A percentile compares a stretch with the other conserved stretches of the same genome.
Evolutionary conservation across 371 early-diverging fungal genomes (phyloP).

Genomic region (Saksenaea oblongispora): DNA sequence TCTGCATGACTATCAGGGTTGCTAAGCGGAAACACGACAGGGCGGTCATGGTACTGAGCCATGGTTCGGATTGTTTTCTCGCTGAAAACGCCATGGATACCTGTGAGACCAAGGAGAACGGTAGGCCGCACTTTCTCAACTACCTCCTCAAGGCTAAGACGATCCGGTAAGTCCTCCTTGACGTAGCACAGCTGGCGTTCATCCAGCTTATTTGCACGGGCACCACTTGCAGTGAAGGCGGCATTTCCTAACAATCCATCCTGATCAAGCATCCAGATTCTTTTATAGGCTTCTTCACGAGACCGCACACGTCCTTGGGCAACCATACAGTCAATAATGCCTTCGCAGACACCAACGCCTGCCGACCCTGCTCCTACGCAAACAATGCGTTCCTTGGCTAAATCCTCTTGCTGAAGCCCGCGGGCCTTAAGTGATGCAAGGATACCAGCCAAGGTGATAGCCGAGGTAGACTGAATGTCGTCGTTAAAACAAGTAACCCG

Average conservation of each 20-base stretch:
- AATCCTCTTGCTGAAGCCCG: conserved; percentile 37
- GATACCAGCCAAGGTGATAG: conserved; percentile 64
- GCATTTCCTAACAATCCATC: conserved; percentile 54
- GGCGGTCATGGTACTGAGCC: conserved; percentile 61
- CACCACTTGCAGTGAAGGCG: conserved; percentile 25
- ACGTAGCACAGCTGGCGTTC: conserved; percentile 56
- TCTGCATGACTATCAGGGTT: conserved; percentile 69
- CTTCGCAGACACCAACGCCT: conserved; percentile 71
- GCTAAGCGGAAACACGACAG: conserved; percentile 64
- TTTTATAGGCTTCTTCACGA: conserved; percentile 58
- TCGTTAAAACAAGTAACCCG: conserved; percentile 68
- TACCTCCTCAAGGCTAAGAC: conserved; percentile 54
- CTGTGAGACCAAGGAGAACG: conserved; percentile 61
- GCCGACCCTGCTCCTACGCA: conserved; percentile 72
- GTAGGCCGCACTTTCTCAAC: conserved; percentile 64
- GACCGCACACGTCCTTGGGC: conserved; percentile 56
- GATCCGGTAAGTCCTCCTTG: conserved; percentile 55
- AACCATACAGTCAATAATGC: conserved; percentile 65
- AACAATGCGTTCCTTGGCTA: conserved; percentile 51
- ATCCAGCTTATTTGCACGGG: conserved; percentile 26
- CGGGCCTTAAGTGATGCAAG: conserved; percentile 62
- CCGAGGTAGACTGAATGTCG: conserved; percentile 69
- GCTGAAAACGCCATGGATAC: conserved; percentile 58
- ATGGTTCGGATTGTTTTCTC: conserved; percentile 58
- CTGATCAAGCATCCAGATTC: conserved; percentile 64